Base-by-base conservation (phyloP, 78 protist genomes). In the Diacronema lutheri region DNA sequence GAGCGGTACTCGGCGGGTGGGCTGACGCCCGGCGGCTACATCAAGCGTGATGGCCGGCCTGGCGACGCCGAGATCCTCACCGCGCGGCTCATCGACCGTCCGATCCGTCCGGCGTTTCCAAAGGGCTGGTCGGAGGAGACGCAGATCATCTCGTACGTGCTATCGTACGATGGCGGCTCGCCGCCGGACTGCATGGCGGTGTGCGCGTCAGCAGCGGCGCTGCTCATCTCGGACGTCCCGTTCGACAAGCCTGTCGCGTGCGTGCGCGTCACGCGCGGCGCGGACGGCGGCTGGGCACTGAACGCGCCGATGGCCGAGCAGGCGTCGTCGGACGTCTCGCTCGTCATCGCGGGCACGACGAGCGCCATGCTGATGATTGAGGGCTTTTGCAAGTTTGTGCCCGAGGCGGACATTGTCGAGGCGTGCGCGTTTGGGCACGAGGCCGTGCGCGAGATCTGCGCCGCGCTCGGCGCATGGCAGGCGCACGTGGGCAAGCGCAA, bases 31-130 rank as follows among this genome's bases (percentile, higher is more conserved):
- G 78, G 73, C 4, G 86, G 86, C 2, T 83, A 56, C 58, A 40
- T 83, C 58, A 83, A 83, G 86, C 86, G 86, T 3, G 86, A 83
- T 13, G 76, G 78, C 20, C 1, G 62, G 50, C 60, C 77, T 33
- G 44, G 58, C 25, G 78, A 83, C 60, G 11, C 14, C 29, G 81
- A 74, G 81, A 50, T 50, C 60, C 81, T 74, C 41, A 29, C 41
- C 31, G 0, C 78, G 4, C 86, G 86, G 19, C 21, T 66, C 23
- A 65, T 83, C 57, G 86, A 83, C 62, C 86, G 86, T 0, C 58
- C 86, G 29, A 65, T 83, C 57, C 86, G 86, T 25, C 86, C 86
- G 14, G n/a, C 66, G 44, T 29, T 83, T 64, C 19, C 60, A 23
- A n/a, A 37, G 29, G 86, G 64, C 23, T 83, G 76, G 78, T 12